phyloP scores from a whole-genome alignment of 768 basidiomycete species.

The Trametes gibbosa region DNA sequence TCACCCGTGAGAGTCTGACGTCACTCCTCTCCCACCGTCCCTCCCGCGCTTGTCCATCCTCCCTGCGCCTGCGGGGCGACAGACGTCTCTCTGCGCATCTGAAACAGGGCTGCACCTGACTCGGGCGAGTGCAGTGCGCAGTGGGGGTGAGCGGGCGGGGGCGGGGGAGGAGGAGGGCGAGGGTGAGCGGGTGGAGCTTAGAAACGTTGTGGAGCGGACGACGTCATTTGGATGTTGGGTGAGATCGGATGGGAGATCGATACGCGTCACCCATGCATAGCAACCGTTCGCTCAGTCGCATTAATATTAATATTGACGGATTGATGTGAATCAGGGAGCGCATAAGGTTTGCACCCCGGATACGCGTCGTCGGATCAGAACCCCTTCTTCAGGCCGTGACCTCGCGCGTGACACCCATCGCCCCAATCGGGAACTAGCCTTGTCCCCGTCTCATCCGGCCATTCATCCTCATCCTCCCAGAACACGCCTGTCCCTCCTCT shows the following conservation, averaged over 20 bases:
- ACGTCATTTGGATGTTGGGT: constrained; percentile 16
- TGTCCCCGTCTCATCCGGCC: no score
- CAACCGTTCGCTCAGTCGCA: no score
- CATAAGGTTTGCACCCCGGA: constrained; percentile 18
- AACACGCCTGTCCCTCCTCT: no score
- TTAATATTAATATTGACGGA: no score
- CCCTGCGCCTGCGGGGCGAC: neutral
- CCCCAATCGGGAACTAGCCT: no score
- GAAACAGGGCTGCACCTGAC: neutral
- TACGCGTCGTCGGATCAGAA: constrained; percentile 14
- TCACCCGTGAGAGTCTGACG: constrained; percentile 20
- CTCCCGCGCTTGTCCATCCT: neutral
- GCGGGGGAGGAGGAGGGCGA: neutral
- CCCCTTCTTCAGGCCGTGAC: neutral
- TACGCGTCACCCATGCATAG: constrained; percentile 14
- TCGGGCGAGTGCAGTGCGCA: neutral
- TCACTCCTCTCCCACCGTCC: constrained; percentile 8
- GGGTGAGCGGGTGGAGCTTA: constrained; percentile 8
- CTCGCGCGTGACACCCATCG: no score
- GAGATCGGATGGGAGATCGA: constrained; percentile 17
- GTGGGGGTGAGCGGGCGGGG: neutral
- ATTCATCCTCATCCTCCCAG: no score
- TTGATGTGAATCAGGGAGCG: no score
- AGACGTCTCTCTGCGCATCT: neutral
- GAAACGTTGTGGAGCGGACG: constrained; percentile 18